A percentile compares a stretch with the other conserved stretches of the same genome.
phyloP scores from a whole-genome alignment of 2,329 filamentous ascomycete genomes.

The Bipolaris gigantea region DNA sequence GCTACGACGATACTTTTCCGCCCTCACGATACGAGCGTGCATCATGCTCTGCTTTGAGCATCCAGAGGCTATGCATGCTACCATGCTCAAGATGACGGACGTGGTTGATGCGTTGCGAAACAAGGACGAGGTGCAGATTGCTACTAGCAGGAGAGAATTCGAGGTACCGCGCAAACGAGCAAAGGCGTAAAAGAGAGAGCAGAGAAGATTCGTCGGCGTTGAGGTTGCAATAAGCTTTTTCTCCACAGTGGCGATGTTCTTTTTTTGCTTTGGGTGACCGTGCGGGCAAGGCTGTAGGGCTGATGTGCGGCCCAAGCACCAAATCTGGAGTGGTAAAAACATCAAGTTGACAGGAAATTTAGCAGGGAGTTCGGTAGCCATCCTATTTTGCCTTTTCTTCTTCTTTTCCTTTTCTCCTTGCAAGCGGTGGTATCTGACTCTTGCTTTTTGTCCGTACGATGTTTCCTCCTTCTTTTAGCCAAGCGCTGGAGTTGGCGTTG shows the following conservation, averaged over 20 bases:
- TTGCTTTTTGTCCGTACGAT: background rate
- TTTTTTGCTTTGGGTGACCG: background rate
- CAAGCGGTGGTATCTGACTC: background rate
- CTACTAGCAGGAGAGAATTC: background rate
- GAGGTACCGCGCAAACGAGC: constrained; percentile 20
- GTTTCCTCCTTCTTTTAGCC: background rate
- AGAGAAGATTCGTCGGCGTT: background rate
- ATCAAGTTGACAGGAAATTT: background rate
- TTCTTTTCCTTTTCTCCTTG: background rate
- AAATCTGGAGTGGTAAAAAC: background rate
- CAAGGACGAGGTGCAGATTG: constrained; percentile 2
- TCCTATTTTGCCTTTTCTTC: no score
- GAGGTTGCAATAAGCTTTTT: constrained; percentile 19
- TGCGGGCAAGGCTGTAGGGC: background rate
- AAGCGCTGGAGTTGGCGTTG: background rate
- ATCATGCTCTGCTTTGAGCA: constrained; percentile 44
- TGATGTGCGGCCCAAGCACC: background rate
- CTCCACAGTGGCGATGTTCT: background rate
- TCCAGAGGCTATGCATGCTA: constrained; percentile 34
- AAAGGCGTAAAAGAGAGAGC: background rate
- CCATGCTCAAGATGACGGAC: constrained; percentile 32
- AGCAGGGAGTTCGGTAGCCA: background rate
- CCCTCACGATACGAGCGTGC: constrained; percentile 35
- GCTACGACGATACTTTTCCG: constrained; percentile 37
- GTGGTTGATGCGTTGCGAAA: constrained; percentile 23